phyloP scores from a whole-genome alignment of 1,139 yeast species.

The Diutina rugosa region DNA sequence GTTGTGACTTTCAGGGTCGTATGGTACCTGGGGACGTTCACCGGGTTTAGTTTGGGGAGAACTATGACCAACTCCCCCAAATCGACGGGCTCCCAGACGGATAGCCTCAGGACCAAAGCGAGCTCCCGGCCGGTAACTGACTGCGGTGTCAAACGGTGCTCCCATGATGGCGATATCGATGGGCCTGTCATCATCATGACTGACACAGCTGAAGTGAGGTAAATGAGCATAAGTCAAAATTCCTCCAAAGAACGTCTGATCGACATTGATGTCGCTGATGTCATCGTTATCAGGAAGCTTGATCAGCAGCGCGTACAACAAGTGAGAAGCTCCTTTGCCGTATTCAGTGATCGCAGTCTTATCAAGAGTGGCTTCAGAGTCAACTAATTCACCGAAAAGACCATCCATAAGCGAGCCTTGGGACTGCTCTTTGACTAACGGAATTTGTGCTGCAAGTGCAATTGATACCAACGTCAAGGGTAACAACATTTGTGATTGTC shows the following conservation, averaged over 20 bases:
- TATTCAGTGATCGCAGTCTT: not conserved
- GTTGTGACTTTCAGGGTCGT: slow-evolving; percentile 15
- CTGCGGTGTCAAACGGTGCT: slow-evolving; percentile 41
- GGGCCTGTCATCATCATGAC: slow-evolving; percentile 4
- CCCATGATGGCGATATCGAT: slow-evolving; percentile 37
- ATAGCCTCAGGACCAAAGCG: slow-evolving; percentile 49
- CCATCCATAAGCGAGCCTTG: not conserved
- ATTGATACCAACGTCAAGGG: not conserved
- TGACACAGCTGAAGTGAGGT: slow-evolving; percentile 6
- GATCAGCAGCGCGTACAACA: slow-evolving; percentile 13
- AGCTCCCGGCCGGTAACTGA: slow-evolving; percentile 36
- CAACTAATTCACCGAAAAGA: not conserved
- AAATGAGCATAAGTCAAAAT: slow-evolving; percentile 8
- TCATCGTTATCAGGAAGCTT: slow-evolving; percentile 25
- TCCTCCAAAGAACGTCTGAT: slow-evolving; percentile 8
- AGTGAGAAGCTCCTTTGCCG: slow-evolving; percentile 4
- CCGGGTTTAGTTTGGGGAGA: not conserved
- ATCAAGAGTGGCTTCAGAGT: not conserved
- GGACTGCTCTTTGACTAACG: not conserved
- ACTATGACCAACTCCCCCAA: not conserved
- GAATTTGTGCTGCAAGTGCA: not conserved
- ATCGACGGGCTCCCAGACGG: slow-evolving; percentile 7
- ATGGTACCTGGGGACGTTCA: slow-evolving; percentile 5
- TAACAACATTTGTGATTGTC: not conserved
- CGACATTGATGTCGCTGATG: slow-evolving; percentile 15